A percentile compares a stretch with the other conserved stretches of the same genome.
Evolutionary conservation across 2,329 filamentous ascomycete genomes (phyloP).

Genomic region (Phoma sp.): DNA sequence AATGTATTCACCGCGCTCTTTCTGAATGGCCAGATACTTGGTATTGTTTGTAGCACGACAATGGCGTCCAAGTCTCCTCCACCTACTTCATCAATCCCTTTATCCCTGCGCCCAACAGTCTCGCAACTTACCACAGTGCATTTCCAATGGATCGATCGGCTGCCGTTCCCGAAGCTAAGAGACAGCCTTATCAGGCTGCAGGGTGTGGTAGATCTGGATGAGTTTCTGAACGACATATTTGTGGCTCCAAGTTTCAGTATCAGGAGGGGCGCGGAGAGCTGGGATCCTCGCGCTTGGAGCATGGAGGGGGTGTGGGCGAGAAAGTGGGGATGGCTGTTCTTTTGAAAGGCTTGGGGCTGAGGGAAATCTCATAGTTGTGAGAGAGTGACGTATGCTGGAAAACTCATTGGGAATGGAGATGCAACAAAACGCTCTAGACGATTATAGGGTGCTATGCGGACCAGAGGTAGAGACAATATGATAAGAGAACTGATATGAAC

Average conservation of each 20-base stretch:
- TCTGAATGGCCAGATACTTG: slow-evolving; percentile 1
- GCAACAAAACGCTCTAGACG: background rate
- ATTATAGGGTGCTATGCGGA: too few relatives aligned
- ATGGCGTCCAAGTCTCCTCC: background rate
- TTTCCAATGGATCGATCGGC: slow-evolving; percentile 50
- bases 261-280: slow-evolving; percentile 29
- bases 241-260: slow-evolving; percentile 44
- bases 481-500: background rate
- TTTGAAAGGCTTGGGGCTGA: slow-evolving; percentile 1
- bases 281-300: slow-evolving; percentile 46
- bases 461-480: too few relatives aligned
- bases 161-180: slow-evolving; percentile 50
- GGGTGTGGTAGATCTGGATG: slow-evolving; percentile 46
- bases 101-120: slow-evolving; percentile 42
- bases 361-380: background rate
- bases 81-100: slow-evolving; percentile 14
- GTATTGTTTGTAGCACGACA: background rate
- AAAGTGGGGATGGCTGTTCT: slow-evolving; percentile 46
- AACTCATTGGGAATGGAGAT: background rate
- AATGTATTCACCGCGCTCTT: slow-evolving; percentile 16
- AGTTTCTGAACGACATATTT: slow-evolving; percentile 45
- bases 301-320: slow-evolving; percentile 42
- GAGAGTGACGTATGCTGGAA: background rate
- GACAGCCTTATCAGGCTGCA: slow-evolving; percentile 45
- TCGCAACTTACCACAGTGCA: slow-evolving; percentile 45